A percentile compares a stretch with the other conserved stretches of the same genome.
phyloP scores from a whole-genome alignment of 805 yeast species.

The Blastobotrys muscicola region DNA sequence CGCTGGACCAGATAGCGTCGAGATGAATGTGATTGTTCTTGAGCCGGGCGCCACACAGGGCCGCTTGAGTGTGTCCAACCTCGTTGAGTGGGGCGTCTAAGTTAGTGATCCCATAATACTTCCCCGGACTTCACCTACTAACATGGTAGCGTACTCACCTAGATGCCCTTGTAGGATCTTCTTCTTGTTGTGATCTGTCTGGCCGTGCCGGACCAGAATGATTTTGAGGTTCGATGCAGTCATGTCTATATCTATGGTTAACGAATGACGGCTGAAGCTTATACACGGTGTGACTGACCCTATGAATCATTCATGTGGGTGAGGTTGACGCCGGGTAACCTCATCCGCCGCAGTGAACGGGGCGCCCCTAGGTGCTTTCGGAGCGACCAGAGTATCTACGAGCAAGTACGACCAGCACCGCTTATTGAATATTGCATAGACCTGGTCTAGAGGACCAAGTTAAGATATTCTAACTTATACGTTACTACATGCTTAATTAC shows the following conservation, averaged over 20 bases:
- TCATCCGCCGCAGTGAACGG: background rate
- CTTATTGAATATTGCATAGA: too few species aligned
- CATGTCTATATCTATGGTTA: background rate
- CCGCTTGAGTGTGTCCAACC: slow-evolving; percentile 54
- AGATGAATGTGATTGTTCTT: slow-evolving; percentile 26
- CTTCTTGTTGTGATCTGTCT: slow-evolving; percentile 60
- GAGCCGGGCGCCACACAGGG: slow-evolving; percentile 39
- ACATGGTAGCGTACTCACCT: background rate
- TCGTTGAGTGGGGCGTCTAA: slow-evolving; percentile 55
- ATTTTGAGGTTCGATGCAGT: slow-evolving; percentile 7
- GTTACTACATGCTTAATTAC: too few species aligned
- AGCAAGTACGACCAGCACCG: too few species aligned
- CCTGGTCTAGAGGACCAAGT: too few species aligned
- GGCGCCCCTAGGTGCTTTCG: too few species aligned
- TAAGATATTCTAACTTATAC: too few species aligned
- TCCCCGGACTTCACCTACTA: background rate
- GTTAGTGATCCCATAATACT: too few species aligned
- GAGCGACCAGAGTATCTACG: too few species aligned
- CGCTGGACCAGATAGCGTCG: slow-evolving; percentile 44
- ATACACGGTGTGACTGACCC: background rate
- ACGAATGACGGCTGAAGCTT: background rate
- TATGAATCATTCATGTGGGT: background rate
- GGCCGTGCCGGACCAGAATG: slow-evolving; percentile 67
- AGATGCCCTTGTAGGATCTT: slow-evolving; percentile 73
- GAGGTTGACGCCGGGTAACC: background rate